Evolutionary conservation across 306 rosid species (phyloP), one percentile per base, ranked within the genome.

Genomic region (Cajanus cajan): DNA sequence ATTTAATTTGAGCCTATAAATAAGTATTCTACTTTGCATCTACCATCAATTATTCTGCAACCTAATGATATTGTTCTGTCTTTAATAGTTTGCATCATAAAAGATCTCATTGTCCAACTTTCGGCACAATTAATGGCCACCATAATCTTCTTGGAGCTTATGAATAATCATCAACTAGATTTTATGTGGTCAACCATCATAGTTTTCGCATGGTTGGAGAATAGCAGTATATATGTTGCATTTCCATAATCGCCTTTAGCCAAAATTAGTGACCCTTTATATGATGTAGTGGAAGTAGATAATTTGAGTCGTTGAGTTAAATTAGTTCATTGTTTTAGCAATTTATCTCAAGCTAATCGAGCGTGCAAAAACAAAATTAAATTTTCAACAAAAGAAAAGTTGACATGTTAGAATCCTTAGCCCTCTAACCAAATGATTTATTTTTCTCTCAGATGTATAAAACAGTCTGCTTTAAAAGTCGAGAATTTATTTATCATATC

Each of bases 81-180:
- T 52, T 65, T 77, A 50, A 36, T 77, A 34, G 10, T 37, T 21
- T 22, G 10, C 63, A 81, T 74, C 51, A 24, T 63, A 50, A 51
- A 73, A 73, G 15, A 19, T 18, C 1, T 68, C 66, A 37, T 68
- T 62, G 28, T 16, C 28, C 39, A 59, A 59, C 85, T 82, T 82
- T 76, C 78, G 85, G 70, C 82, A 69, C 78, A 31, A 78, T 51
- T 22, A 43, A 66, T 33, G 85, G 71, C 65, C 64, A 82, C 69
- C 71, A 65, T 64, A 78, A 43, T 64, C 57, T 82, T 34, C 44
- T 43, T 45, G 61, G 34, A 76, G 59, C 62, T 68, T 11, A 57
- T 67, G 18, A 41, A 54, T 52, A 69, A 76, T 69, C 63, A 76
- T 82, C 43, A 69, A 16, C 36, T 55, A 15, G 65, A 72, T 31